A percentile compares a stretch with the other conserved stretches of the same genome.
Evolutionary conservation across 2,329 filamentous ascomycete species (phyloP).

Genomic region (Colletotrichum ledebouriae): DNA sequence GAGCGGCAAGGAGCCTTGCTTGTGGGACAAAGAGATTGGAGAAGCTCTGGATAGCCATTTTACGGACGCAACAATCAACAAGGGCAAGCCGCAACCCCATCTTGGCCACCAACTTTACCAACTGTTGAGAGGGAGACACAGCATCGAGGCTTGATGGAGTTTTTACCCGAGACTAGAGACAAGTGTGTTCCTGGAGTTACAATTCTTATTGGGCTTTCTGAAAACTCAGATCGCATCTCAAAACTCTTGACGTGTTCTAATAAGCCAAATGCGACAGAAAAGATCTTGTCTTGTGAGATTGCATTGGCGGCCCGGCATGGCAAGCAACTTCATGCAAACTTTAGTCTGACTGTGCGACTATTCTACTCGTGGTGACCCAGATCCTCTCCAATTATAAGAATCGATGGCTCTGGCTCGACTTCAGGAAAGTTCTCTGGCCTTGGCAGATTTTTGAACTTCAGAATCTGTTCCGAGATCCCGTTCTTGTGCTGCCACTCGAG

Average conservation of each 20-base stretch:
- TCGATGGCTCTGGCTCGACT: constrained; percentile 33
- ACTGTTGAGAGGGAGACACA: background rate
- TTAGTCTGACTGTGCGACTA: background rate
- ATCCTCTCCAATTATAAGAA: constrained; percentile 27
- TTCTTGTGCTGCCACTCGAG: constrained; percentile 32
- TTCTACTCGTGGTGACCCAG: constrained; percentile 9
- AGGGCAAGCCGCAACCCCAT: background rate
- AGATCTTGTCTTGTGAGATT: no score
- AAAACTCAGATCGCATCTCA: no score
- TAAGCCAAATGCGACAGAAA: no score
- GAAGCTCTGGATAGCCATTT: background rate
- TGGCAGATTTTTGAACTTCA: constrained; percentile 32
- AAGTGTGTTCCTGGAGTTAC: no score
- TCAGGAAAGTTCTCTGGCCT: constrained; percentile 11
- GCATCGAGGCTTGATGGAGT: no score
- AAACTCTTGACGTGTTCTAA: no score
- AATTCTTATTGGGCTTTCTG: no score
- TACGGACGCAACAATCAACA: background rate
- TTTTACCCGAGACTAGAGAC: no score
- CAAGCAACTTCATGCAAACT: no score
- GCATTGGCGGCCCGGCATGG: no score
- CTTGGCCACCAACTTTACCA: background rate
- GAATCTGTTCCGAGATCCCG: constrained; percentile 29
- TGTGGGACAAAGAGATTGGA: background rate
- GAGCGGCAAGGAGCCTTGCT: background rate